Evolutionary conservation across 176 grass and related monocot genomes (phyloP).

Genomic region (Lolium multiflorum): DNA sequence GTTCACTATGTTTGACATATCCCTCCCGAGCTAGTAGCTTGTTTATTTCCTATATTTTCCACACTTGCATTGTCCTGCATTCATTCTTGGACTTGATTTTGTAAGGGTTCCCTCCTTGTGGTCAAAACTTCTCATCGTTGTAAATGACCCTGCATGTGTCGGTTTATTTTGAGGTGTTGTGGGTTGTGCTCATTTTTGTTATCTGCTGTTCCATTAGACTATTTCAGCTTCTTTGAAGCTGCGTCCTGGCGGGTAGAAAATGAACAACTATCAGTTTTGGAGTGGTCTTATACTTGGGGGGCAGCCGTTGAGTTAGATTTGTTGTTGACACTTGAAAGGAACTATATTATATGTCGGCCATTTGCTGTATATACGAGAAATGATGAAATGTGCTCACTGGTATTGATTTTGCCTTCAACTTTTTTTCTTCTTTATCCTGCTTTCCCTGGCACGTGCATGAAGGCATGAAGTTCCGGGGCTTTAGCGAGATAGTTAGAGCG

Average conservation of each 20-base stretch:
- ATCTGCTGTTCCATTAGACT: conserved; percentile 26
- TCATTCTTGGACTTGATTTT: conserved; percentile 53
- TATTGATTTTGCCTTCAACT: neutral
- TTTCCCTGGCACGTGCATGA: neutral
- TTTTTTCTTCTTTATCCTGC: neutral
- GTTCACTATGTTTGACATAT: conserved; percentile 44
- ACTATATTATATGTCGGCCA: conserved; percentile 40
- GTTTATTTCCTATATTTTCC: conserved; percentile 40
- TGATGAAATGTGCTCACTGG: conserved; percentile 30
- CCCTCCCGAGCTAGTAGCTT: conserved; percentile 28
- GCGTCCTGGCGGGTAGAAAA: conserved; percentile 26
- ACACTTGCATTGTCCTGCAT: conserved; percentile 60
- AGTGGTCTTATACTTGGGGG: conserved; percentile 32
- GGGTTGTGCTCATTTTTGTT: conserved; percentile 30
- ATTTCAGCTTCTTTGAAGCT: neutral
- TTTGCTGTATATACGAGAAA: conserved; percentile 44
- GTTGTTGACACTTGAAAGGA: neutral
- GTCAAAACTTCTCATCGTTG: conserved; percentile 44
- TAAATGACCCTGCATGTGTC: conserved; percentile 41
- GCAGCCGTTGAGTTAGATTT: conserved; percentile 28
- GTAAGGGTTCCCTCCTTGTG: conserved; percentile 42
- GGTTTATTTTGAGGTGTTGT: conserved; percentile 40
- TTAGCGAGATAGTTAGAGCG: too few relatives aligned
- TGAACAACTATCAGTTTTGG: conserved; percentile 18
- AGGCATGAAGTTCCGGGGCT: neutral